Conservation (phyloP, 139 green algal species). For the Chlamydomonas sp. region DNA sequence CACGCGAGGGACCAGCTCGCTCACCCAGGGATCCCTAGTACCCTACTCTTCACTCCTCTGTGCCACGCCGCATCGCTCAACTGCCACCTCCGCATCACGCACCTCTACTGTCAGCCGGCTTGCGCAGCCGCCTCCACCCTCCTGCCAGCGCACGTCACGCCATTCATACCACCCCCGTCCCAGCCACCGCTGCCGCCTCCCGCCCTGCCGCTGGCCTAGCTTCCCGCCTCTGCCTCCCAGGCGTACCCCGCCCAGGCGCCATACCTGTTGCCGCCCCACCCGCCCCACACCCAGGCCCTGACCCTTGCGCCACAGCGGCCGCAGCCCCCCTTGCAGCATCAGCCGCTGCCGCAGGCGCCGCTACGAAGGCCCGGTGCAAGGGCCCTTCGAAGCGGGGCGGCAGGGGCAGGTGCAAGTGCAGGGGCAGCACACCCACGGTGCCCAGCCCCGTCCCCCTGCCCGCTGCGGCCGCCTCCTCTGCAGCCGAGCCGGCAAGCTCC, state of each 20-base stretch:
- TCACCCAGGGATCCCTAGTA: too few species aligned
- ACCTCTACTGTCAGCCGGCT: not conserved
- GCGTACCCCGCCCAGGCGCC: too few species aligned
- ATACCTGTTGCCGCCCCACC: too few species aligned
- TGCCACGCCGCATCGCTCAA: not conserved
- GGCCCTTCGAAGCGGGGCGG: not conserved
- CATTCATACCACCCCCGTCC: not conserved
- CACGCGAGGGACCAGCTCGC: too few species aligned
- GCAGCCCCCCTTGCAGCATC: too few species aligned
- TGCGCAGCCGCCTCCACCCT: not conserved
- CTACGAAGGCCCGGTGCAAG: not conserved
- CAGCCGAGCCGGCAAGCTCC: constrained; percentile 23
- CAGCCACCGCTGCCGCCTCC: not conserved
- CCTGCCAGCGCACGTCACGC: not conserved
- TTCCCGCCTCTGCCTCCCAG: too few species aligned
- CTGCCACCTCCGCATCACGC: not conserved
- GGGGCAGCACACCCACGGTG: too few species aligned
- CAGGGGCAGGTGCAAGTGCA: not conserved
- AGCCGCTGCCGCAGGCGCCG: too few species aligned
- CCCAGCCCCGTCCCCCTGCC: not conserved
- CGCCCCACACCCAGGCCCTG: too few species aligned
- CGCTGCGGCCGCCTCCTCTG: not conserved
- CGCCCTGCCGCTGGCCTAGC: too few species aligned
- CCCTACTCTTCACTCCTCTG: not conserved
- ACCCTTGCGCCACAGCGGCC: too few species aligned